These are phyloP conservation scores for Saturnispora gosingensis DNA, from an alignment of 805 yeast genomes.

Conservation along the genomic window DNA sequence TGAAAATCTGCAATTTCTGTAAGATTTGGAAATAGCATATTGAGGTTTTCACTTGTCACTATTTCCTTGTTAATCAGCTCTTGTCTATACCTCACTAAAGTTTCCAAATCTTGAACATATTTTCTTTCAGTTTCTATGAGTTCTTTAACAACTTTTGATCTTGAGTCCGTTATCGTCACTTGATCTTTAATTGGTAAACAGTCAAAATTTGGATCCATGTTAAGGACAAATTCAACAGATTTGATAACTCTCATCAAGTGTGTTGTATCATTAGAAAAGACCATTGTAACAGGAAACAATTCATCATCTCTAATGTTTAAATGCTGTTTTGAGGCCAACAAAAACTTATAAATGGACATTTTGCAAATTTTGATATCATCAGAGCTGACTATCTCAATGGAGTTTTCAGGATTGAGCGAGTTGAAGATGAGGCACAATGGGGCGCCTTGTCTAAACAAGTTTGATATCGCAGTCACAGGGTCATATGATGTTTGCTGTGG, in stretches of 20 bases:
- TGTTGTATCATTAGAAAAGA: conserved; percentile 72
- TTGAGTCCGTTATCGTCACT: conserved; percentile 38
- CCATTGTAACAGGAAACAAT: conserved; percentile 83
- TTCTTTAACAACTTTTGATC: conserved; percentile 76
- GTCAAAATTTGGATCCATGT: conserved; percentile 35
- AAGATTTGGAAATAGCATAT: conserved; percentile 76
- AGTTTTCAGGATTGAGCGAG: conserved; percentile 42
- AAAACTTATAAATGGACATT: conserved; percentile 81
- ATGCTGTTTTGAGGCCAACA: conserved; percentile 74
- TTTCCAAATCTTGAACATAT: conserved; percentile 85
- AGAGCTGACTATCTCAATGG: conserved; percentile 53
- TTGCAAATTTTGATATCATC: conserved; percentile 82
- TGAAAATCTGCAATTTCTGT: conserved; percentile 83
- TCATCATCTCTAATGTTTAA: conserved; percentile 70
- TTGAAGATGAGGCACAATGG: conserved; percentile 84
- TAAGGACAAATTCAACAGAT: conserved; percentile 59
- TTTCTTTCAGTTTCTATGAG: conserved; percentile 84
- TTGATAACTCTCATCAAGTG: conserved; percentile 67
- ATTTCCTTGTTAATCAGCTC: conserved; percentile 59
- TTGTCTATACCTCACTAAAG: conserved; percentile 53
- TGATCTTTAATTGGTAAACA: conserved; percentile 19
- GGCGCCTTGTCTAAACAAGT: conserved; percentile 83
- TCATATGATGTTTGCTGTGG: conserved; percentile 73
- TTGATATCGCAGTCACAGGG: conserved; percentile 87
- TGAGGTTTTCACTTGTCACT: conserved; percentile 70